Conservation (phyloP, 306 rosid genomes). For the Prosopis cineraria region DNA sequence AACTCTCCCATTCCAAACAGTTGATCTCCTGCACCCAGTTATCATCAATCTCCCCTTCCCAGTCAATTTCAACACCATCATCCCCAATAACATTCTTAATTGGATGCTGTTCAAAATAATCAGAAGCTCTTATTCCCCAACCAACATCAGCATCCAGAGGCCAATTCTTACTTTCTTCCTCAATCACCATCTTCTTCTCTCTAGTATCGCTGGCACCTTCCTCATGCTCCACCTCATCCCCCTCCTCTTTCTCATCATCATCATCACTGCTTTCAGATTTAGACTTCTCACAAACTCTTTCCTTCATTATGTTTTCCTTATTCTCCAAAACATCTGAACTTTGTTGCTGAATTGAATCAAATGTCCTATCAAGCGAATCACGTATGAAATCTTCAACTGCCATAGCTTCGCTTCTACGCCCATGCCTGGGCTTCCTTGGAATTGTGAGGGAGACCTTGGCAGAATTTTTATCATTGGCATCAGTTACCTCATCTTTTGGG, state of each 20-base stretch:
- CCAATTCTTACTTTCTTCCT: constrained; percentile 83
- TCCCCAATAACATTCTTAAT: constrained; percentile 76
- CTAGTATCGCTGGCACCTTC: constrained; percentile 22
- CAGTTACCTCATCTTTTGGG: constrained; percentile 27
- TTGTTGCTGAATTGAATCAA: constrained; percentile 62
- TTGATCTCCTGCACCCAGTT: constrained; percentile 94
- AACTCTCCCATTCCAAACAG: constrained; percentile 93
- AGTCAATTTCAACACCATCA: constrained; percentile 81
- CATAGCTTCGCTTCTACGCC: constrained; percentile 77
- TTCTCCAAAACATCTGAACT: constrained; percentile 50
- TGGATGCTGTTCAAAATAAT: constrained; percentile 87
- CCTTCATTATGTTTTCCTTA: constrained; percentile 57
- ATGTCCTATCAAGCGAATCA: constrained; percentile 58
- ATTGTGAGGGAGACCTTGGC: constrained; percentile 43
- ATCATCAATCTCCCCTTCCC: constrained; percentile 96
- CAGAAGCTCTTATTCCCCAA: constrained; percentile 90
- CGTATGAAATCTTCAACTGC: constrained; percentile 78
- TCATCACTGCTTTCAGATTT: constrained; percentile 24
- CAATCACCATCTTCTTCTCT: constrained; percentile 61
- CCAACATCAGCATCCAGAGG: constrained; percentile 94
- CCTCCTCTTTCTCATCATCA: constrained; percentile 28
- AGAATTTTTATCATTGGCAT: constrained; percentile 29
- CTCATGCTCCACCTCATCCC: constrained; percentile 15
- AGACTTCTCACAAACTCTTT: constrained; percentile 32
- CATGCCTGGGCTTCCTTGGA: constrained; percentile 78